A percentile compares a stretch with the other conserved stretches of the same genome.
Evolutionary conservation across 208 protist genomes (phyloP).

Genomic region (Trichomonas tenax): DNA sequence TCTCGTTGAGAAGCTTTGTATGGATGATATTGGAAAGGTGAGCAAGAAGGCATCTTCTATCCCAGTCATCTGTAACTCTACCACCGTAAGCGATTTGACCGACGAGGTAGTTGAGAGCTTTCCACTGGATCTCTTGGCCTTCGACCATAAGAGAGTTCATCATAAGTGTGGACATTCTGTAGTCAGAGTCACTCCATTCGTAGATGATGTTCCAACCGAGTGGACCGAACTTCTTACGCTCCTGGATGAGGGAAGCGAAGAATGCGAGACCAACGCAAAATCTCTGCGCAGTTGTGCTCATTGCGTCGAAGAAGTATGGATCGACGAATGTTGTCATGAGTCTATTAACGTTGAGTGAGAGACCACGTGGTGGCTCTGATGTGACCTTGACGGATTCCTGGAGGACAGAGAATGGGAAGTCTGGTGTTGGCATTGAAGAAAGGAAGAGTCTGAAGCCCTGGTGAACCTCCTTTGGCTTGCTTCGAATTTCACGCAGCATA

Average conservation of each 20-base stretch:
- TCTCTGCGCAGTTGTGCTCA: slow-evolving; percentile 45
- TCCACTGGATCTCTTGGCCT: slow-evolving; percentile 78
- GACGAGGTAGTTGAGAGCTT: slow-evolving; percentile 85
- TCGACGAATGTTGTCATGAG: slow-evolving; percentile 61
- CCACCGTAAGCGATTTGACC: slow-evolving; percentile 94
- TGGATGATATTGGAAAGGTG: slow-evolving; percentile 66
- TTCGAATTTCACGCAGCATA: slow-evolving; percentile 55
- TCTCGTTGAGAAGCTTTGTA: slow-evolving; percentile 60
- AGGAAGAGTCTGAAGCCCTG: slow-evolving; percentile 85
- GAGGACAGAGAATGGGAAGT: slow-evolving; percentile 89
- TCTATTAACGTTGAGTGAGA: slow-evolving; percentile 70
- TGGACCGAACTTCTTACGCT: slow-evolving; percentile 68
- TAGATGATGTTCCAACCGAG: slow-evolving; percentile 86
- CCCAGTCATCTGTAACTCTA: slow-evolving; percentile 85
- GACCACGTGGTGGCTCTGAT: slow-evolving; percentile 78
- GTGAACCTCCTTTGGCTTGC: slow-evolving; percentile 44
- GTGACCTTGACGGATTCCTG: slow-evolving; percentile 88
- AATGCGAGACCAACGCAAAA: slow-evolving; percentile 81
- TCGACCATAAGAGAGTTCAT: slow-evolving; percentile 80
- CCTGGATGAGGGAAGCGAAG: slow-evolving; percentile 78
- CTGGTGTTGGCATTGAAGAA: slow-evolving; percentile 74
- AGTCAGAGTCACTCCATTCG: slow-evolving; percentile 90
- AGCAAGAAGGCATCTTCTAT: slow-evolving; percentile 66
- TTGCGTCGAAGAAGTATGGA: slow-evolving; percentile 35
- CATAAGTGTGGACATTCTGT: slow-evolving; percentile 70